Evolutionary conservation across 2,329 filamentous ascomycete genomes (phyloP).

Genomic region (Lachnellula hyalina): DNA sequence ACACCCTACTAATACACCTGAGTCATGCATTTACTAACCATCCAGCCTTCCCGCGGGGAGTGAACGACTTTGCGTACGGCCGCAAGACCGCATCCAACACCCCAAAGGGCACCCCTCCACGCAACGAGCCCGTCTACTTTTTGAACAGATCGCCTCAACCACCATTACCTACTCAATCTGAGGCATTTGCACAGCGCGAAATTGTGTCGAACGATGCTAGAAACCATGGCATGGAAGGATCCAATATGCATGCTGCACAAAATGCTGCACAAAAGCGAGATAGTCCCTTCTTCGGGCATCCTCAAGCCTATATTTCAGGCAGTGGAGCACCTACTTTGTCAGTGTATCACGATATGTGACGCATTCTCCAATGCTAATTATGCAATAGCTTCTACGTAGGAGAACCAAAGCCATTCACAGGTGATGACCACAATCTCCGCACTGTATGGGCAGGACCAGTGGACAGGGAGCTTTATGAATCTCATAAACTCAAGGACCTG

Average conservation of each 20-base stretch:
- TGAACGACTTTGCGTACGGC: neutral
- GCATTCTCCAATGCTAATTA: neutral
- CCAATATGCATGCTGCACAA: neutral
- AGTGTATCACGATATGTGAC: neutral
- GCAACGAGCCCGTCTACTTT: neutral
- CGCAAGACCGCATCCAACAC: constrained; percentile 5
- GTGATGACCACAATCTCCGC: neutral
- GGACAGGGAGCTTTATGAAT: constrained; percentile 8
- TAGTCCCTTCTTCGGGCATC: neutral
- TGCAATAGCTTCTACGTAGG: neutral
- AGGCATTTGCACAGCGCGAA: neutral
- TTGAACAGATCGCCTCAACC: neutral
- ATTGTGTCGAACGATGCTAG: neutral
- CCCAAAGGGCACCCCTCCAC: constrained; percentile 3
- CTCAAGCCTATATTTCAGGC: neutral
- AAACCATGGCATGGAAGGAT: neutral
- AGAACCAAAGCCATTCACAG: neutral
- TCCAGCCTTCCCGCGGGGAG: neutral
- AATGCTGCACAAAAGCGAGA: neutral
- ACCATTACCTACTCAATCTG: neutral
- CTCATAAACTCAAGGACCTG: constrained; percentile 15
- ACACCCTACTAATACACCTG: neutral
- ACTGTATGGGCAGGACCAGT: constrained; percentile 14
- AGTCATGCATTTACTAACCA: neutral
- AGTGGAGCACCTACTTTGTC: neutral